These are phyloP conservation scores for Daedaleopsis sinensis DNA, from an alignment of 768 basidiomycete genomes.

Conservation along the genomic window DNA sequence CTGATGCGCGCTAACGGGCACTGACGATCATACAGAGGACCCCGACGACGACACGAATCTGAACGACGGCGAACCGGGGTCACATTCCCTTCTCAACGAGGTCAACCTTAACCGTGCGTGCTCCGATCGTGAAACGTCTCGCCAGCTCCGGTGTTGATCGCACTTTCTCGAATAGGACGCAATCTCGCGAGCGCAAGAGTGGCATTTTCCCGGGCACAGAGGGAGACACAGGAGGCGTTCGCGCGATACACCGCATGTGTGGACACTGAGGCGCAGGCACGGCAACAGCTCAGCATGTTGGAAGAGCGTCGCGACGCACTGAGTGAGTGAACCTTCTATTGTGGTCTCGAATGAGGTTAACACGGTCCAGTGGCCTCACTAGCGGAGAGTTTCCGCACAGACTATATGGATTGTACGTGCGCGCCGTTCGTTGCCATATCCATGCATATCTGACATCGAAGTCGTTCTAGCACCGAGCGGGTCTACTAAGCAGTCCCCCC, in stretches of 20 bases:
- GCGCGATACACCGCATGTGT: conserved; percentile 69
- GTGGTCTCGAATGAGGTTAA: conserved; percentile 19
- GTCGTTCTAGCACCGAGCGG: conserved; percentile 15
- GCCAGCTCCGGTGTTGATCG: conserved; percentile 1
- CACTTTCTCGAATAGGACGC: conserved; percentile 46
- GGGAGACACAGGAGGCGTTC: conserved; percentile 74
- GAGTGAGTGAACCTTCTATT: conserved; percentile 35
- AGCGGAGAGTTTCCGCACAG: conserved; percentile 25
- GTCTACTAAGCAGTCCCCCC: conserved; percentile 19
- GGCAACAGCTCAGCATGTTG: conserved; percentile 61
- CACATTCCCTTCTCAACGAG: conserved; percentile 22
- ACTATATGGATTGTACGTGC: conserved; percentile 27
- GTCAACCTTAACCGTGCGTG: conserved; percentile 47
- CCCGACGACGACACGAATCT: conserved; percentile 10
- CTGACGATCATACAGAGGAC: conserved; percentile 3
- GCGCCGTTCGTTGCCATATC: neutral
- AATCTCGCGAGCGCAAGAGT: conserved; percentile 63
- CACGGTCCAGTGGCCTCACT: conserved; percentile 26
- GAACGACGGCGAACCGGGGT: conserved; percentile 10
- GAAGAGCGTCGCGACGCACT: conserved; percentile 73
- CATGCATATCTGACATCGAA: neutral
- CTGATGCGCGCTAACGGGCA: no score
- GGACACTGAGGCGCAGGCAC: conserved; percentile 67
- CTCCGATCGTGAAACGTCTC: neutral
- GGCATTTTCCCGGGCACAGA: conserved; percentile 63